Evolutionary conservation across 352 stramenopile species (phyloP), one percentile per base, ranked within the genome.

Genomic region (Pythium angustatum): DNA sequence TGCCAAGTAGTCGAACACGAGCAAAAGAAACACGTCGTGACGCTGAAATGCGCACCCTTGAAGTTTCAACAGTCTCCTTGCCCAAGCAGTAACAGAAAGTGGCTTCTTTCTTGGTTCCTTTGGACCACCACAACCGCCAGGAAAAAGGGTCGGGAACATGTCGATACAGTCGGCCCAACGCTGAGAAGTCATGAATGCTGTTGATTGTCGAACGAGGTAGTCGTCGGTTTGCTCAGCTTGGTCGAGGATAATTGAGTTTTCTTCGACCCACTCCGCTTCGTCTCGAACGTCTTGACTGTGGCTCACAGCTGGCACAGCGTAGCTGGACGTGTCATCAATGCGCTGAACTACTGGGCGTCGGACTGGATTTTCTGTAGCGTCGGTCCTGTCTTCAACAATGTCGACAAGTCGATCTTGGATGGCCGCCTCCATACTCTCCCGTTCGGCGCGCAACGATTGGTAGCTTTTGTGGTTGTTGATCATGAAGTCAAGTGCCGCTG

Each of bases 81-180:
- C 63, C 65, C 69, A 73, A 41, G 55, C 41, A 0, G 34, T 17
- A 12, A 73, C 30, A 0, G 68, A 75, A 9, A 73, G 14, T 11
- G 31, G 40, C 9, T 49, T 54, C 21, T 26, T 21, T 0, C 67
- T 31, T 10, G 36, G n/a, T 17, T 77, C 62, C 1, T 41, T 58
- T 21, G 70, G 66, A 0, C 70, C 70, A 1, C 62, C 70, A 33
- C 54, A 77, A 0, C 68, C 64, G 27, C 53, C 53, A 7, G 68
- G 62, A 55, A 78, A 72, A 0, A 76, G 14, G 1, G 50, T 60
- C 5, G 36, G 64, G 44, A 76, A 70, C 72, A 73, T 78, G 2
- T 57, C 41, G n/a, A 66, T 49, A 30, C 36, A 56, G 1, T 30
- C 30, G 1, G 27, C 53, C 66, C 59, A 69, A 30, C 48, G 45